phyloP scores from a whole-genome alignment of 108 stramenopile genomes.

The Asterionellopsis glacialis region DNA sequence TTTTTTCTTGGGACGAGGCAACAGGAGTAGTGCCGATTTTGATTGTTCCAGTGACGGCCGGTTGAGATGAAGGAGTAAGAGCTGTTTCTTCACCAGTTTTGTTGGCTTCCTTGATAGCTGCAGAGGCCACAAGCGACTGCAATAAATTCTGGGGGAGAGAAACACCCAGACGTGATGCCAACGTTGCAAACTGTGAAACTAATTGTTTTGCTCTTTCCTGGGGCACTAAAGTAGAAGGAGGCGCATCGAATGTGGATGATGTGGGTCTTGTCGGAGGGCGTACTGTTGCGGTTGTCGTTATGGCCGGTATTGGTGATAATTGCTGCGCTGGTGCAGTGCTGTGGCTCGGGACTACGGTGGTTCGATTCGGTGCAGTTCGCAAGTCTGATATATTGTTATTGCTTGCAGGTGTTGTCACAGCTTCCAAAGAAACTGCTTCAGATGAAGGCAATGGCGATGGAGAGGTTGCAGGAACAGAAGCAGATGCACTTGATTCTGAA shows the following conservation, averaged over 20 bases:
- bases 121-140: slow-evolving; percentile 24
- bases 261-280: too few relatives aligned
- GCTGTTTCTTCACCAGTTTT: neutral
- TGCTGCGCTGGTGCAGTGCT: slow-evolving; percentile 5
- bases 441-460: neutral
- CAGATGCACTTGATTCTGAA: neutral
- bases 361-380: neutral
- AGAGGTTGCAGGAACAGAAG: neutral
- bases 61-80: slow-evolving; percentile 1
- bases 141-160: slow-evolving; percentile 33
- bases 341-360: slow-evolving; percentile 6
- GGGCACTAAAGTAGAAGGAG: neutral
- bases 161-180: slow-evolving; percentile 53
- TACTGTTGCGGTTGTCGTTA: slow-evolving; percentile 1
- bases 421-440: neutral
- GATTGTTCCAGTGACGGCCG: neutral
- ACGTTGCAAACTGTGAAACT: slow-evolving; percentile 50
- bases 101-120: slow-evolving; percentile 26
- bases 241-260: neutral
- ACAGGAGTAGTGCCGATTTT: neutral
- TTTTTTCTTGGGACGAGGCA: neutral
- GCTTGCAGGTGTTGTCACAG: neutral
- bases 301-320: neutral
- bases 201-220: slow-evolving; percentile 29
- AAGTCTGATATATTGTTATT: neutral